phyloP scores from a whole-genome alignment of 1,284 basidiomycete species.

The Cerioporus squamosus region DNA sequence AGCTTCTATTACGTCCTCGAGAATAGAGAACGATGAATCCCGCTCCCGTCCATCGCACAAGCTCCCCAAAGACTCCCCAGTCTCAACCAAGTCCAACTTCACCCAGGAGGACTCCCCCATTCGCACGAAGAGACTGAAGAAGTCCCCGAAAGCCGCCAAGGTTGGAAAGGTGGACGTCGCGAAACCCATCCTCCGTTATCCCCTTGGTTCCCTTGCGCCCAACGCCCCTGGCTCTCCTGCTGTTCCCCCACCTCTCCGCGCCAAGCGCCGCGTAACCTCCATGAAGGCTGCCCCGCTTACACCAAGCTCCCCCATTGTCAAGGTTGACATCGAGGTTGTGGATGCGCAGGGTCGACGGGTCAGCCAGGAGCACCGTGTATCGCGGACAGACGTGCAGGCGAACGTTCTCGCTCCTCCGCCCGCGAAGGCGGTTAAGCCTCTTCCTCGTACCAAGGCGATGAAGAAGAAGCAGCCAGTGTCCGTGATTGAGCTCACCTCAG shows the following conservation, averaged over 20 bases:
- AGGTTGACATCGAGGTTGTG: conserved; percentile 69
- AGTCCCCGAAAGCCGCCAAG: conserved; percentile 24
- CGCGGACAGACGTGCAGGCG: conserved; percentile 34
- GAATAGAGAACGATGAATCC: conserved; percentile 2
- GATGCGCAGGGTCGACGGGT: conserved; percentile 61
- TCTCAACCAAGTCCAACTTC: conserved; percentile 14
- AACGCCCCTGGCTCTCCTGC: conserved; percentile 50
- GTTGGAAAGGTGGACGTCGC: conserved; percentile 16
- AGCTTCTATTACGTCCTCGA: background rate
- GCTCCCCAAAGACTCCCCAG: background rate
- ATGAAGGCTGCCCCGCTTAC: too few relatives aligned
- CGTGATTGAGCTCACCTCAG: too few relatives aligned
- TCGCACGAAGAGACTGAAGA: conserved; percentile 17
- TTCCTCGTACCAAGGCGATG: background rate
- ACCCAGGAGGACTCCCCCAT: conserved; percentile 9
- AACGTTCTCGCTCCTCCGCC: conserved; percentile 24
- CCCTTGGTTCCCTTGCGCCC: conserved; percentile 43
- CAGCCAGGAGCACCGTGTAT: conserved; percentile 51
- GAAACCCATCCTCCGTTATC: conserved; percentile 46
- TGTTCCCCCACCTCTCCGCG: conserved; percentile 5
- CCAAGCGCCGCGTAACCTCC: too few relatives aligned
- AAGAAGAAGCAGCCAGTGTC: too few relatives aligned
- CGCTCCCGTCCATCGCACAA: background rate
- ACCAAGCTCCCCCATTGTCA: conserved; percentile 38
- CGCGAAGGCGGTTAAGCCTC: background rate